Evolutionary conservation across 305 asterid species (phyloP).

Genomic region (Solanum hybrid): DNA sequence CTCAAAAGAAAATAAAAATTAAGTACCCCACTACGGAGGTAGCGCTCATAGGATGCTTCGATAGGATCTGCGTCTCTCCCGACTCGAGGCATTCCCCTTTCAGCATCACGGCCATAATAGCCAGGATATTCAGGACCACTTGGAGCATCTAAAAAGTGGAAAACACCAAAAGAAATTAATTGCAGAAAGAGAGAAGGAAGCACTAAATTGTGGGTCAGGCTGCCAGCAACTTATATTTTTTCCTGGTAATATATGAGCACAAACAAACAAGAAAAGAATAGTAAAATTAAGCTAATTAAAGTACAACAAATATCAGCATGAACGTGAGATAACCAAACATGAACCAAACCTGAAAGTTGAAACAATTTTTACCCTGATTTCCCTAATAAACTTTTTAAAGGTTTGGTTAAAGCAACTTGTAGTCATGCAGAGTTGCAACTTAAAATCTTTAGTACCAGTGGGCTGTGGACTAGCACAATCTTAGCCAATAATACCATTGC

Average conservation of each 20-base stretch:
- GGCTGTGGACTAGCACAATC: neutral
- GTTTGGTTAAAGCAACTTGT: neutral
- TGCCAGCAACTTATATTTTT: neutral
- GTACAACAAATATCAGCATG: neutral
- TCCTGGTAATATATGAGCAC: neutral
- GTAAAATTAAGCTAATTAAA: neutral
- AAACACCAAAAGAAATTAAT: neutral
- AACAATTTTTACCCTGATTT: neutral
- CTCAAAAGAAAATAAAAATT: neutral
- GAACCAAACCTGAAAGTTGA: neutral
- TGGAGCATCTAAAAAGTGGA: conserved; percentile 32
- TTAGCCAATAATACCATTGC: neutral
- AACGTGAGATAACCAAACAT: neutral
- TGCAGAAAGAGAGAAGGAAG: conserved; percentile 1
- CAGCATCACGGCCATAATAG: conserved; percentile 47
- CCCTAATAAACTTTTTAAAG: neutral
- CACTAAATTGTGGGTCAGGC: neutral
- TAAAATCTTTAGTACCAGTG: neutral
- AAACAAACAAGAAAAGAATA: neutral
- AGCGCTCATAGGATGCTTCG: conserved; percentile 63
- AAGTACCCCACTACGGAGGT: conserved; percentile 46
- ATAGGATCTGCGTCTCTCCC: conserved; percentile 58
- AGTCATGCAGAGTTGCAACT: neutral
- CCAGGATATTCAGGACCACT: conserved; percentile 39
- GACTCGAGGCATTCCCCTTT: conserved; percentile 38